These are phyloP conservation scores for Globisporangium polare DNA, from an alignment of 352 stramenopile species.

Conservation along the genomic window DNA sequence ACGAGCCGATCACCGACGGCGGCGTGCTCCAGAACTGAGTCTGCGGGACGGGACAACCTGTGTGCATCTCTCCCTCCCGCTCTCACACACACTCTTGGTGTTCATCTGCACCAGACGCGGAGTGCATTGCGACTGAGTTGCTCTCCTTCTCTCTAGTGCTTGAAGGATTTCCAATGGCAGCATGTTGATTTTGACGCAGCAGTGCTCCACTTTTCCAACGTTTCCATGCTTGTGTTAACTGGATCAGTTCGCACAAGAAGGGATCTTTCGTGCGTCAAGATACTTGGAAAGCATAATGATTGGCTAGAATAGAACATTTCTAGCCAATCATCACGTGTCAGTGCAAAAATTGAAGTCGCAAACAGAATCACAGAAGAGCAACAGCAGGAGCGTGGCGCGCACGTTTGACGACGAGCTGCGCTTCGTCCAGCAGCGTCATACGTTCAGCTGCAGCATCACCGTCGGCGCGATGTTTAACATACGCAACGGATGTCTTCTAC, in stretches of 20 bases:
- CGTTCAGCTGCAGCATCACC: background rate
- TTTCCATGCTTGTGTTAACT: background rate
- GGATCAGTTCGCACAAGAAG: too few relatives aligned
- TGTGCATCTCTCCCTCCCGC: background rate
- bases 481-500: background rate
- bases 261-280: background rate
- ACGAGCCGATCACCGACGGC: conserved; percentile 34
- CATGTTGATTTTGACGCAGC: too few relatives aligned
- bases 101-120: background rate
- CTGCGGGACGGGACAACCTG: background rate
- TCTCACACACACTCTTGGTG: background rate
- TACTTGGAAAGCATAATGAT: background rate
- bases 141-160: too few relatives aligned
- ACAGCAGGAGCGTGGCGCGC: background rate
- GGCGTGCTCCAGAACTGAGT: conserved; percentile 33
- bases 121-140: too few relatives aligned
- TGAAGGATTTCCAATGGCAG: too few relatives aligned
- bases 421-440: background rate
- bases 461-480: background rate
- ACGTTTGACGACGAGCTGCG: background rate
- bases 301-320: background rate
- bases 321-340: background rate
- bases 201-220: too few relatives aligned
- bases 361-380: background rate
- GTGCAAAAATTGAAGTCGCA: background rate